Evolutionary conservation across 306 rosid species (phyloP).

Genomic region (Glycine soja): DNA sequence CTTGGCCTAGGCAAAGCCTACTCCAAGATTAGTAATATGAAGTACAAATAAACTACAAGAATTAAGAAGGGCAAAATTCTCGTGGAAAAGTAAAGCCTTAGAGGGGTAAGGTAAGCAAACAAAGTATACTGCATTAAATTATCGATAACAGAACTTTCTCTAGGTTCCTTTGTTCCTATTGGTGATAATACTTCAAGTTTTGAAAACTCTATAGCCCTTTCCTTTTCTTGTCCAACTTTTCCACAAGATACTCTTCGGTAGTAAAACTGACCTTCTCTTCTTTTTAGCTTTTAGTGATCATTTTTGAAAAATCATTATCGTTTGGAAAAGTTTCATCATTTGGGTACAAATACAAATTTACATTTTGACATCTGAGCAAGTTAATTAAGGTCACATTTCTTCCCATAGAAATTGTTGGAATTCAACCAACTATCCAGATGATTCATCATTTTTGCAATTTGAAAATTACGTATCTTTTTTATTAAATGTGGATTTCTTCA

Average conservation of each 20-base stretch:
- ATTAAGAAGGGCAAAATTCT: constrained; percentile 49
- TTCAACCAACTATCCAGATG: constrained; percentile 49
- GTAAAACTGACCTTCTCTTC: constrained; percentile 52
- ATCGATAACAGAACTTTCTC: constrained; percentile 48
- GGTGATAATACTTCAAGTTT: constrained; percentile 41
- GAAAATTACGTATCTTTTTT: constrained; percentile 43
- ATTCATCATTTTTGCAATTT: constrained; percentile 46
- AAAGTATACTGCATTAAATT: constrained; percentile 61
- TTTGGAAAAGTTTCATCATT: constrained; percentile 66
- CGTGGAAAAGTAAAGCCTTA: constrained; percentile 53
- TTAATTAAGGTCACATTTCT: constrained; percentile 50
- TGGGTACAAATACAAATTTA: constrained; percentile 51
- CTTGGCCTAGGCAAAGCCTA: constrained; percentile 29
- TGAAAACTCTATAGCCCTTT: constrained; percentile 52
- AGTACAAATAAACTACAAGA: constrained; percentile 42
- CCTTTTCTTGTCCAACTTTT: constrained; percentile 60
- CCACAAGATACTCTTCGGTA: constrained; percentile 51
- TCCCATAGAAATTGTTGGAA: constrained; percentile 44
- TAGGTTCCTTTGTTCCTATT: constrained; percentile 45
- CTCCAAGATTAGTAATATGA: constrained; percentile 38
- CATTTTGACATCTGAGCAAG: constrained; percentile 49
- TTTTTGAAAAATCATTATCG: constrained; percentile 56
- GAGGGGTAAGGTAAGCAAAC: constrained; percentile 55
- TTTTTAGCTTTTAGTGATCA: constrained; percentile 54
- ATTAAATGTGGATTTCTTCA: constrained; percentile 50